Evolutionary conservation across 1,139 yeast genomes (phyloP).

Genomic region (Hansenula lynferdii): DNA sequence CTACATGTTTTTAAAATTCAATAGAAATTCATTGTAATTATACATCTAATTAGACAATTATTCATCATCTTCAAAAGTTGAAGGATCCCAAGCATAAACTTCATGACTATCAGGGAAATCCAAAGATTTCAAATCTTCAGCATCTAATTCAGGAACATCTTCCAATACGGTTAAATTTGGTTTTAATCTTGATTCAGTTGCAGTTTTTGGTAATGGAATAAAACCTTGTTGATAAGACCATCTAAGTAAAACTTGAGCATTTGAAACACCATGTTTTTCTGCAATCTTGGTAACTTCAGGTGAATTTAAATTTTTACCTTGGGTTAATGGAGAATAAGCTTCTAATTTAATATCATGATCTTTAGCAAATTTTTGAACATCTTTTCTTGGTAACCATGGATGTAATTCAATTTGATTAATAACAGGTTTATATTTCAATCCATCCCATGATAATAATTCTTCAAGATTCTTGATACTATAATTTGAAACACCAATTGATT

Average conservation of each 20-base stretch:
- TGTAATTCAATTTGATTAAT: not conserved
- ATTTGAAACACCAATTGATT: slow-evolving; percentile 35
- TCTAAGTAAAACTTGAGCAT: slow-evolving; percentile 36
- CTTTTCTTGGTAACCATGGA: not conserved
- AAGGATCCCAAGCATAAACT: not conserved
- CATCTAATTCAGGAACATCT: slow-evolving; percentile 12
- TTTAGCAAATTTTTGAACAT: slow-evolving; percentile 35
- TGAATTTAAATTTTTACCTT: slow-evolving; percentile 37
- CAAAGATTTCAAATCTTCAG: slow-evolving; percentile 8
- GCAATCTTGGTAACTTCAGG: slow-evolving; percentile 20
- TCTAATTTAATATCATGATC: slow-evolving; percentile 36
- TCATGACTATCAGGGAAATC: slow-evolving; percentile 12
- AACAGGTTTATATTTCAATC: slow-evolving; percentile 23
- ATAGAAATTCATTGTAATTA: too few species aligned
- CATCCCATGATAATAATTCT: slow-evolving; percentile 29
- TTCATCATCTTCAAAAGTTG: not conserved
- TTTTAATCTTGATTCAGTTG: slow-evolving; percentile 43
- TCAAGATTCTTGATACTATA: slow-evolving; percentile 32
- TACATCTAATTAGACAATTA: too few species aligned
- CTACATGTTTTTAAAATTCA: too few species aligned
- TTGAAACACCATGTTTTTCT: slow-evolving; percentile 28
- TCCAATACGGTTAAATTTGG: slow-evolving; percentile 35
- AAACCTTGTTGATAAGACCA: slow-evolving; percentile 43
- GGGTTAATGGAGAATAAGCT: slow-evolving; percentile 51
- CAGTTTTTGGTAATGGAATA: slow-evolving; percentile 68